A percentile compares a stretch with the other conserved stretches of the same genome.
Evolutionary conservation across 2,329 filamentous ascomycete species (phyloP).

Genomic region (Didymellaceae sp.): DNA sequence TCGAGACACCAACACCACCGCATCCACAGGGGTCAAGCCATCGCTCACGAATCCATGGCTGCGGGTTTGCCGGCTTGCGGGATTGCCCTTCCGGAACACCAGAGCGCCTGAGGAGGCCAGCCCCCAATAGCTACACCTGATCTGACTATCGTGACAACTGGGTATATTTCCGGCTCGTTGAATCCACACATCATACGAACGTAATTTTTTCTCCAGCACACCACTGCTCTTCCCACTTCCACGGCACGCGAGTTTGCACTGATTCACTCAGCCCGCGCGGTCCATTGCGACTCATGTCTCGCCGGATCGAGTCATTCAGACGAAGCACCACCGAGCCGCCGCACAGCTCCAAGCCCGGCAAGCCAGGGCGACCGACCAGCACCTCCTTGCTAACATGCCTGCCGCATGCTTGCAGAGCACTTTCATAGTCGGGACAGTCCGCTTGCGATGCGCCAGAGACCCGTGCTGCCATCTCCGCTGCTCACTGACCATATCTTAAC

Average conservation of each 20-base stretch:
- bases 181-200: neutral
- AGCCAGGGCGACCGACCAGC: constrained; percentile 17
- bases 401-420: constrained; percentile 19
- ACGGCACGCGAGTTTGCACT: neutral
- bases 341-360: constrained; percentile 3
- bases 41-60: constrained; percentile 15
- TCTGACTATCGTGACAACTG: constrained; percentile 1
- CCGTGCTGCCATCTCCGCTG: constrained; percentile 29
- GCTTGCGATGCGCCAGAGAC: constrained; percentile 19
- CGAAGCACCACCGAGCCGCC: constrained; percentile 22
- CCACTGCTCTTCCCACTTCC: neutral
- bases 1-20: constrained; percentile 12
- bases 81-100: constrained; percentile 14
- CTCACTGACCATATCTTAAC: constrained; percentile 37
- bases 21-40: constrained; percentile 13
- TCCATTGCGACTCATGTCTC: constrained; percentile 10
- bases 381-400: constrained; percentile 17
- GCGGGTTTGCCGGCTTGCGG: constrained; percentile 18
- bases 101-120: constrained; percentile 6
- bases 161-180: neutral
- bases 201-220: neutral
- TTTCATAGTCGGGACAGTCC: constrained; percentile 28
- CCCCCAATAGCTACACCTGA: neutral
- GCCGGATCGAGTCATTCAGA: constrained; percentile 14
- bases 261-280: constrained; percentile 2